A percentile compares a stretch with the other conserved stretches of the same genome.
These are phyloP conservation scores for Ophiosphaerella korrae DNA, from an alignment of 2,329 filamentous ascomycete species.

Conservation along the genomic window DNA sequence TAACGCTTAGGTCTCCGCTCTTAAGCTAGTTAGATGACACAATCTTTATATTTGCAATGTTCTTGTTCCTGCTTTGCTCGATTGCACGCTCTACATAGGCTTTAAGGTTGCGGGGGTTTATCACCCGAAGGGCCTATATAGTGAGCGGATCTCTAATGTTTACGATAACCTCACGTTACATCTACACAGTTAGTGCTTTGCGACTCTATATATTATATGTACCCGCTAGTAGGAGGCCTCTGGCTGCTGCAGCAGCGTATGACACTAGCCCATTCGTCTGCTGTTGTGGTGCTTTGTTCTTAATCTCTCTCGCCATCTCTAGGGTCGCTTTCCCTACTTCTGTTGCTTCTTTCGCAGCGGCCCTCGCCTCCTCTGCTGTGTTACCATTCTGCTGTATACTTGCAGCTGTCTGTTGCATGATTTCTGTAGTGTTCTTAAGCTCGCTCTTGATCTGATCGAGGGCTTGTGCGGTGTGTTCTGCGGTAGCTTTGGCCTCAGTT, in stretches of 20 bases:
- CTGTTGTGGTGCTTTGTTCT: slow-evolving; percentile 9
- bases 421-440: slow-evolving; percentile 8
- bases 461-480: slow-evolving; percentile 9
- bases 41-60: slow-evolving; percentile 20
- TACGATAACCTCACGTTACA: slow-evolving; percentile 20
- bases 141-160: slow-evolving; percentile 20
- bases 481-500: slow-evolving; percentile 13
- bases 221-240: slow-evolving; percentile 9
- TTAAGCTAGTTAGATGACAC: slow-evolving; percentile 25
- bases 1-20: slow-evolving; percentile 24
- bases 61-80: slow-evolving; percentile 19
- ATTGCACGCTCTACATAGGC: slow-evolving; percentile 19
- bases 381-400: slow-evolving; percentile 15
- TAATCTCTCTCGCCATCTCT: slow-evolving; percentile 13
- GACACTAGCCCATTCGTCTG: slow-evolving; percentile 7
- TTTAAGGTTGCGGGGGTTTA: slow-evolving; percentile 20
- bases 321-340: slow-evolving; percentile 10
- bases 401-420: slow-evolving; percentile 5
- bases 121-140: slow-evolving; percentile 16
- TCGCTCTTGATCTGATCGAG: slow-evolving; percentile 14
- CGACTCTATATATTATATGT: slow-evolving; percentile 21
- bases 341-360: slow-evolving; percentile 14
- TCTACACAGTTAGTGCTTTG: slow-evolving; percentile 12
- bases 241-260: slow-evolving; percentile 17
- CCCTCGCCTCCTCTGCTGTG: slow-evolving; percentile 15